A percentile compares a stretch with the other conserved stretches of the same genome.
These are phyloP conservation scores for Colletotrichum godetiae DNA, from an alignment of 2,329 filamentous ascomycete genomes.

Conservation along the genomic window DNA sequence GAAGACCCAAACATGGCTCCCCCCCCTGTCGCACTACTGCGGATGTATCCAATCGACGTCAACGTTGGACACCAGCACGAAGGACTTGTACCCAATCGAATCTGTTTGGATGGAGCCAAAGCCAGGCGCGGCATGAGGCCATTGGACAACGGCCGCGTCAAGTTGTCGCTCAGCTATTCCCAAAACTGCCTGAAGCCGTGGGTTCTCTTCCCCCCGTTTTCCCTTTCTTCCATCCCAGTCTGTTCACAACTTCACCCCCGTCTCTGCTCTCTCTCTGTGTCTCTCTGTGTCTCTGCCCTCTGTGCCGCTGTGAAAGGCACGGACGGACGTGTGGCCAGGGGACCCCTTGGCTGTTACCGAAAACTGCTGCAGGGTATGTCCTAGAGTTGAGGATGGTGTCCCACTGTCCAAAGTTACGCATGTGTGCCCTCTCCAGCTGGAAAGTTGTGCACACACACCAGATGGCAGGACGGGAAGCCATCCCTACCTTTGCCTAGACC, in stretches of 20 bases:
- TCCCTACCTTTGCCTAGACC: background rate
- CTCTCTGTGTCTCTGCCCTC: too few relatives aligned
- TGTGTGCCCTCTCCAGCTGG: background rate
- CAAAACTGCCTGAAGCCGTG: conserved; percentile 14
- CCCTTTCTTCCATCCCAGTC: background rate
- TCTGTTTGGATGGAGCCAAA: background rate
- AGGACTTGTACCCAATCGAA: conserved; percentile 4
- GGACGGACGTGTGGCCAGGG: background rate
- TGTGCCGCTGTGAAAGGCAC: conserved; percentile 8
- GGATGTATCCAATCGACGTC: conserved; percentile 21
- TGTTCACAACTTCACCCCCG: background rate
- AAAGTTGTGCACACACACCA: conserved; percentile 16
- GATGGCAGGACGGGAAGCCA: conserved; percentile 23
- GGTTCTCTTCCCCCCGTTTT: background rate
- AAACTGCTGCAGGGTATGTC: conserved; percentile 11
- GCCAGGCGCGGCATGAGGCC: conserved; percentile 26
- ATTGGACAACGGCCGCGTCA: conserved; percentile 24
- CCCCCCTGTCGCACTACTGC: conserved; percentile 6
- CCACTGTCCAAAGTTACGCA: background rate
- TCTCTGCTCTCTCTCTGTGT: background rate
- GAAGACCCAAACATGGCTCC: conserved; percentile 5
- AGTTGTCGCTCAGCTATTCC: conserved; percentile 19
- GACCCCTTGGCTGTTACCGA: conserved; percentile 14
- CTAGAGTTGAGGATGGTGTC: background rate
- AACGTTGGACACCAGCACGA: conserved; percentile 1